Evolutionary conservation across 495 filamentous ascomycete species (phyloP).

Genomic region (Geoglossum glabrum): DNA sequence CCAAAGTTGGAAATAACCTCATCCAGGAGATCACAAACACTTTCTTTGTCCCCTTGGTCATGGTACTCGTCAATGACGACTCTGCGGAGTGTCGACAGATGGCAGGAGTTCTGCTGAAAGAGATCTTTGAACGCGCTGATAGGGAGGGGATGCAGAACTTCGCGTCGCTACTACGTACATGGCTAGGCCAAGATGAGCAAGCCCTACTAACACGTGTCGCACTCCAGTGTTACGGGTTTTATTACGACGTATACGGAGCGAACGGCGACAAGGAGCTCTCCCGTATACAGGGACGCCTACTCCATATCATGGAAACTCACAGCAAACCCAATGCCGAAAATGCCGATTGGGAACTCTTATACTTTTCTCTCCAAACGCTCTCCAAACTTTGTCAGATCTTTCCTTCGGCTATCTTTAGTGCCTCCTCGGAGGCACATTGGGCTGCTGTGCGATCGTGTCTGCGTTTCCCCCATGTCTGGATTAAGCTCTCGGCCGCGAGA

Average conservation of each 20-base stretch:
- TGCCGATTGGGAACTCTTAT: conserved; percentile 60
- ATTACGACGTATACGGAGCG: conserved; percentile 47
- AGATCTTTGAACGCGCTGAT: conserved; percentile 62
- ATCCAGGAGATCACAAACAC: conserved; percentile 61
- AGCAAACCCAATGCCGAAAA: conserved; percentile 21
- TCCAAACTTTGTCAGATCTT: conserved; percentile 46
- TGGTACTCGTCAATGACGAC: conserved; percentile 75
- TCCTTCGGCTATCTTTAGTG: conserved; percentile 37
- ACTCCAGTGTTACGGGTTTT: conserved; percentile 62
- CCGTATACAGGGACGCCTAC: conserved; percentile 20
- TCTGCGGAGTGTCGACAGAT: conserved; percentile 68
- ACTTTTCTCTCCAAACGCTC: conserved; percentile 48
- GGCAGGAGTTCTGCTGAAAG: conserved; percentile 58
- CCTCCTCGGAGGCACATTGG: conserved; percentile 42
- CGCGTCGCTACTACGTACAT: conserved; percentile 45
- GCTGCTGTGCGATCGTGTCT: conserved; percentile 38
- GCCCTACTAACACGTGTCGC: conserved; percentile 46
- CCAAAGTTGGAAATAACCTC: conserved; percentile 60
- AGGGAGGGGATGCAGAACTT: conserved; percentile 48
- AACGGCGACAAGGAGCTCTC: conserved; percentile 38
- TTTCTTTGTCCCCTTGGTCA: conserved; percentile 71
- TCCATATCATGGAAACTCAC: conserved; percentile 26
- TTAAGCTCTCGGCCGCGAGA: conserved; percentile 56
- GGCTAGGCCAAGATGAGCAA: conserved; percentile 55
- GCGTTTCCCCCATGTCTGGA: conserved; percentile 48